Conservation (phyloP, 768 basidiomycete genomes). For the Lentinula guzmanii region DNA sequence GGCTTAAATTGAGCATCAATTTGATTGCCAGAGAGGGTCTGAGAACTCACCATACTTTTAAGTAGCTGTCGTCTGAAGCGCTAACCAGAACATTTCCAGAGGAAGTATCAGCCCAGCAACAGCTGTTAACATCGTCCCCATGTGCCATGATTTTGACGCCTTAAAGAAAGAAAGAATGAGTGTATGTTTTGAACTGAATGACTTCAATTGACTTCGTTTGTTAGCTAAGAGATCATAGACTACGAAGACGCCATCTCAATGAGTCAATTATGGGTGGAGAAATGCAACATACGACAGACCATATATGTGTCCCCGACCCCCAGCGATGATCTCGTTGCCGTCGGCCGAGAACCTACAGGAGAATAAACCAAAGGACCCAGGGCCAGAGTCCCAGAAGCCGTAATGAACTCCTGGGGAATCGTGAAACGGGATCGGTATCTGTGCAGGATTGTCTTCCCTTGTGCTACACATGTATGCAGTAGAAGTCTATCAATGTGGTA, state of each 20-base stretch:
- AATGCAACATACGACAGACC: constrained; percentile 29
- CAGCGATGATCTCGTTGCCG: constrained; percentile 92
- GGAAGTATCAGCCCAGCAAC: constrained; percentile 91
- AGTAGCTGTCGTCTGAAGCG: constrained; percentile 89
- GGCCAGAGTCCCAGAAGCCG: constrained; percentile 29
- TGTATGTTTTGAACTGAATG: background rate
- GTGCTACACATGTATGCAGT: constrained; percentile 74
- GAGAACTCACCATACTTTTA: constrained; percentile 84
- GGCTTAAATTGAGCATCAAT: background rate
- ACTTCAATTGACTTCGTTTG: constrained; percentile 39
- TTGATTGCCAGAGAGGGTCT: constrained; percentile 35
- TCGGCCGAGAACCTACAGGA: constrained; percentile 96
- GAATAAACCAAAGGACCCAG: constrained; percentile 73
- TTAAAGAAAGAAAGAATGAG: background rate
- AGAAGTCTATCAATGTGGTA: constrained; percentile 42
- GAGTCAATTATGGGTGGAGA: background rate
- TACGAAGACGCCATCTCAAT: constrained; percentile 18
- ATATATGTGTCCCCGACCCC: constrained; percentile 78
- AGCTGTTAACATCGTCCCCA: constrained; percentile 86
- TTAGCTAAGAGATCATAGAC: constrained; percentile 90
- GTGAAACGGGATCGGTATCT: constrained; percentile 57
- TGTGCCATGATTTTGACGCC: constrained; percentile 82
- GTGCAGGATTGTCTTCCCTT: constrained; percentile 51
- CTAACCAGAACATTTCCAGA: constrained; percentile 94
- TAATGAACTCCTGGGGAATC: constrained; percentile 31